Evolutionary conservation across 148 eudicot genomes (phyloP).

Genomic region (Arctostaphylos glauca): DNA sequence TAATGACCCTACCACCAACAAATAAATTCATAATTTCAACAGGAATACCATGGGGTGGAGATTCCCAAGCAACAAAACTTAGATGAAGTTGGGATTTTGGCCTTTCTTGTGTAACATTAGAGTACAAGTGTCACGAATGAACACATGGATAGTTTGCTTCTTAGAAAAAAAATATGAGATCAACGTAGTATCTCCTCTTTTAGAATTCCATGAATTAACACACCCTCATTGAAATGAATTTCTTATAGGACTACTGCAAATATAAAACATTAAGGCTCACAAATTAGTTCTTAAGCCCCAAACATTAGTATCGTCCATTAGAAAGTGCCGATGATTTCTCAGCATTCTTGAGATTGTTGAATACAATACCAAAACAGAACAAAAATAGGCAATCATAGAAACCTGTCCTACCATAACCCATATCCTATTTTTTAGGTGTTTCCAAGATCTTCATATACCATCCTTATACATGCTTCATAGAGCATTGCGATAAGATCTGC

Average conservation of each 20-base stretch:
- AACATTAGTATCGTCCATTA: neutral
- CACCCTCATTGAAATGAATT: neutral
- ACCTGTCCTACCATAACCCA: neutral
- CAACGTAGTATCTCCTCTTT: too few relatives aligned
- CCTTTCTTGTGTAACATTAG: too few relatives aligned
- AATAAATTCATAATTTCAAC: neutral
- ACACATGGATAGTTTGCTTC: too few relatives aligned
- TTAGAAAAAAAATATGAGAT: too few relatives aligned
- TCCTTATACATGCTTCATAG: neutral
- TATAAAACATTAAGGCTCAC: neutral
- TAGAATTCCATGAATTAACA: too few relatives aligned
- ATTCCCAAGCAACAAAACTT: too few relatives aligned
- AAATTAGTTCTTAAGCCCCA: neutral
- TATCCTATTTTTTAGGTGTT: neutral
- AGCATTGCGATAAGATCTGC: neutral
- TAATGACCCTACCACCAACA: neutral
- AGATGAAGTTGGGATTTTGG: too few relatives aligned
- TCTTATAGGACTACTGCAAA: neutral
- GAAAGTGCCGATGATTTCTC: neutral
- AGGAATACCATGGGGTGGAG: neutral
- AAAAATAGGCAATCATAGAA: neutral
- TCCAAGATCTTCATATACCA: neutral
- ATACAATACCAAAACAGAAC: neutral
- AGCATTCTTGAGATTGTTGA: neutral
- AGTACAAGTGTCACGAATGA: too few relatives aligned